Base-by-base conservation (phyloP, 306 rosid genomes). In the Medicago ruthenica region DNA sequence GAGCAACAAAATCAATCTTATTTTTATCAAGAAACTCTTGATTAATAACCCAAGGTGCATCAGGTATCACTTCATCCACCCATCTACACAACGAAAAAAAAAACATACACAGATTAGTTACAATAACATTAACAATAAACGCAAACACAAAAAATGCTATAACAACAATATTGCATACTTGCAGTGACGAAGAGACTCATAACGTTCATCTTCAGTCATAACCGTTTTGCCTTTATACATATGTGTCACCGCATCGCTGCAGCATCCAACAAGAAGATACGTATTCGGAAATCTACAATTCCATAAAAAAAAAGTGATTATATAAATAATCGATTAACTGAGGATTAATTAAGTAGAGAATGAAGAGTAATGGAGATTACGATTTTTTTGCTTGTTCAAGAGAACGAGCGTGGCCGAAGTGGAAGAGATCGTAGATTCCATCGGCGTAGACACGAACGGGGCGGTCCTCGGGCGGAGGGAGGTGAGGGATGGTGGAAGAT, bases 371-470 rank as follows among this genome's bases (percentile, higher is more conserved):
- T 34, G 18, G 41, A 37, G 7, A 76, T 37, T 81, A 93, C 98
- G 96, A 86, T 95, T 86, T 90, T 77, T 95, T 95, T 85, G 98
- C 97, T 80, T 95, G 98, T 77, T 95, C 98, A n/a, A 95, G 98
- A 42, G 98, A 95, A 48, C 98, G 88, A 75, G 98, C 98, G 44
- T 95, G 98, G 64, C 98, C 98, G 67, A 90, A 95, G 80, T 95
- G 98, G 83, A 92, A 95, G 88, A 95, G 97, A 86, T 95, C 97
- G 89, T 95, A 95, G 96, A 95, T 95, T 85, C 98, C 98, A 83
- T 95, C 98, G 41, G 97, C 98, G 71, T 95, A 95, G 47, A 95
- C 97, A 1, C 97, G 89, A 71, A 88, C 83, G 8, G 86, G 98
- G 22, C 91, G 97, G 41, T 86, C 97, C 40, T 68, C 58, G 0